Conservation (phyloP, 2,329 filamentous ascomycete species). For the Polytolypa hystricis region DNA sequence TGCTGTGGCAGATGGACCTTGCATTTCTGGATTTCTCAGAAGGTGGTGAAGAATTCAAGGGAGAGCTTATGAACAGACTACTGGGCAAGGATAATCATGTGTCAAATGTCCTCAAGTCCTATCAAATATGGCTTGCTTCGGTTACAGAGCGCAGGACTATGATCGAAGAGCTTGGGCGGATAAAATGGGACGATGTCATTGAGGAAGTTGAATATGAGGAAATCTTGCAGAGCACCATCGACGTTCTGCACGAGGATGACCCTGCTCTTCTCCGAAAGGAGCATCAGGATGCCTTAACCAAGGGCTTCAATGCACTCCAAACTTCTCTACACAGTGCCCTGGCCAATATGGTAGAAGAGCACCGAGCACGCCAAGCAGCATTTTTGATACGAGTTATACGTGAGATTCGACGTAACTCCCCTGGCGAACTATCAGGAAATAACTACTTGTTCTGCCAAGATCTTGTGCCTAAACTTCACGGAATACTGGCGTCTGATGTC, state of each 20-base stretch:
- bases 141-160: slow-evolving; percentile 42
- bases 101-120: slow-evolving; percentile 49
- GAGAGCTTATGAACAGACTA: slow-evolving; percentile 55
- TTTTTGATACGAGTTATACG: slow-evolving; percentile 65
- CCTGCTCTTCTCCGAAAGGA: slow-evolving; percentile 51
- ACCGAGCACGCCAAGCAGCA: slow-evolving; percentile 39
- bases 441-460: slow-evolving; percentile 44
- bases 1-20: slow-evolving; percentile 57
- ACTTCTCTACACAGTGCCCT: slow-evolving; percentile 31
- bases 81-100: slow-evolving; percentile 62
- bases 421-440: slow-evolving; percentile 36
- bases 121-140: slow-evolving; percentile 61
- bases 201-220: slow-evolving; percentile 32
- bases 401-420: slow-evolving; percentile 58
- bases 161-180: slow-evolving; percentile 25
- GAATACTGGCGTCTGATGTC: slow-evolving; percentile 46
- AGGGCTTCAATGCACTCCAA: slow-evolving; percentile 47
- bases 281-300: slow-evolving; percentile 45
- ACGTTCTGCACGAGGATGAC: slow-evolving; percentile 59
- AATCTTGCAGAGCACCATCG: slow-evolving; percentile 22
- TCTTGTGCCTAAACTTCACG: slow-evolving; percentile 55
- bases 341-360: slow-evolving; percentile 35
- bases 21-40: slow-evolving; percentile 55
- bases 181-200: slow-evolving; percentile 27
- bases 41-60: slow-evolving; percentile 58